Percentiles rank a stretch among this genome's conserved stretches.
These are phyloP conservation scores for Phytopythium vexans DNA, from an alignment of 352 stramenopile genomes.

Conservation along the genomic window DNA sequence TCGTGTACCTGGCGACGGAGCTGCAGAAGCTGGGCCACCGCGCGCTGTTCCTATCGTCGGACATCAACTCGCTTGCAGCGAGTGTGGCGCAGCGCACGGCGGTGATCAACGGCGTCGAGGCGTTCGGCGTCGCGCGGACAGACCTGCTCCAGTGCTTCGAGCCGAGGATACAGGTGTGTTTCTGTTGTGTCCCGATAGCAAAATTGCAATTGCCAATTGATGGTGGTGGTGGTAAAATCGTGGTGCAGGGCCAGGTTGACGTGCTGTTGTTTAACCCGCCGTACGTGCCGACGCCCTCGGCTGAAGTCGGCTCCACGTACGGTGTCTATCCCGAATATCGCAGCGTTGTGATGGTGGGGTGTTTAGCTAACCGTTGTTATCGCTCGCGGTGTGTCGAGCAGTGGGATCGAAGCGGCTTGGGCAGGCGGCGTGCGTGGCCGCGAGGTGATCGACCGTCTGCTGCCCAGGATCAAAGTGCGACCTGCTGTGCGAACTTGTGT, in stretches of 20 bases:
- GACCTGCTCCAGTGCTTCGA: conserved; percentile 79
- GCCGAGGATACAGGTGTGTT: conserved; percentile 44
- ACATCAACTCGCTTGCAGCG: conserved; percentile 92
- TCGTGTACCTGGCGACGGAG: conserved; percentile 77
- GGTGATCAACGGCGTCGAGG: conserved; percentile 68
- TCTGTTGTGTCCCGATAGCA: not conserved
- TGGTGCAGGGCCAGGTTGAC: conserved; percentile 72
- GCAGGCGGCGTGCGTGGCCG: conserved; percentile 92
- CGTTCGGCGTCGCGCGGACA: conserved; percentile 80
- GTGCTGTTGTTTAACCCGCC: conserved; percentile 98
- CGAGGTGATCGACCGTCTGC: conserved; percentile 94
- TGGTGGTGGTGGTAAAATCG: not conserved
- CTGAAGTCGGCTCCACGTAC: conserved; percentile 92
- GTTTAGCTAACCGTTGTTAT: not conserved
- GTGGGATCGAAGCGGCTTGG: conserved; percentile 96
- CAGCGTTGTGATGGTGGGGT: not conserved
- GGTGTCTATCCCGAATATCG: not conserved
- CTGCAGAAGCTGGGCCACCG: conserved; percentile 56
- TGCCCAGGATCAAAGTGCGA: conserved; percentile 86
- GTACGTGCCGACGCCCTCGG: conserved; percentile 96
- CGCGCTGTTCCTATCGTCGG: conserved; percentile 80
- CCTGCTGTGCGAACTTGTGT: not conserved
- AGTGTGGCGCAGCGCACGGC: conserved; percentile 82
- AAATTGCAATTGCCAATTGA: not conserved
- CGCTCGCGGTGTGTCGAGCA: conserved; percentile 9